These are phyloP conservation scores for Globisporangium acanthophoron DNA, from an alignment of 352 stramenopile genomes.

Conservation along the genomic window DNA sequence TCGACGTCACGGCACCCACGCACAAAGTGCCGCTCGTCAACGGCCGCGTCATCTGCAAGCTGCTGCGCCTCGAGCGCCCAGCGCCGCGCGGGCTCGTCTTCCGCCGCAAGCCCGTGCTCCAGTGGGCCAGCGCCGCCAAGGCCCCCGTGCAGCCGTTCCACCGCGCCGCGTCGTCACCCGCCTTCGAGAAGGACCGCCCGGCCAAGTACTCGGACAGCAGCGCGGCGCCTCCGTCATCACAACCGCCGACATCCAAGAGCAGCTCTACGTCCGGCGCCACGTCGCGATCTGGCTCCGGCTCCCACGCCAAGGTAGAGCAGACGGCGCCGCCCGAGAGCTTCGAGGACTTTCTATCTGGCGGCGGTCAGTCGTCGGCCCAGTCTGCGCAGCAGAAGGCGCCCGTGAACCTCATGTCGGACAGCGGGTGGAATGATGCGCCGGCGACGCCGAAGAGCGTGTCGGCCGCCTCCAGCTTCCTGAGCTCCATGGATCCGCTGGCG, in stretches of 20 bases:
- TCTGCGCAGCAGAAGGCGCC: conserved; percentile 14
- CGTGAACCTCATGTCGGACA: conserved; percentile 76
- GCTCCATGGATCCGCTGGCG: conserved; percentile 64
- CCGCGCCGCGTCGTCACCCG: conserved; percentile 33
- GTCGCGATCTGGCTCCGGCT: conserved; percentile 30
- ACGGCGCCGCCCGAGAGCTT: conserved; percentile 35
- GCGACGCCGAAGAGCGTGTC: conserved; percentile 21
- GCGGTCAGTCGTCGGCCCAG: conserved; percentile 9
- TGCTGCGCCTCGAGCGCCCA: conserved; percentile 61
- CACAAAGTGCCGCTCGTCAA: conserved; percentile 72
- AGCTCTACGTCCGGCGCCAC: conserved; percentile 12
- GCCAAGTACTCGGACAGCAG: conserved; percentile 62
- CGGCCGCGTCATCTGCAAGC: conserved; percentile 79
- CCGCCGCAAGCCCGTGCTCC: conserved; percentile 64
- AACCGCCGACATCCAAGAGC: conserved; percentile 3
- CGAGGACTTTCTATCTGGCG: conserved; percentile 73
- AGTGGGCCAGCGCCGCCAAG: conserved; percentile 37
- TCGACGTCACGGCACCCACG: conserved; percentile 48
- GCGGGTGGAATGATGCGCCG: conserved; percentile 34
- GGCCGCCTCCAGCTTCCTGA: conserved; percentile 42
- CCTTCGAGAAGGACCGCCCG: conserved; percentile 46
- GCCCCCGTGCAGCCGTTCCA: conserved; percentile 29
- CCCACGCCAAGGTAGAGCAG: conserved; percentile 16
- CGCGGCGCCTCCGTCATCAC: not conserved
- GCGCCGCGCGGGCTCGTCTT: conserved; percentile 61